Evolutionary conservation across 345 rosid genomes (phyloP), one percentile per base, ranked within the genome.

Genomic region (Adansonia digitata): DNA sequence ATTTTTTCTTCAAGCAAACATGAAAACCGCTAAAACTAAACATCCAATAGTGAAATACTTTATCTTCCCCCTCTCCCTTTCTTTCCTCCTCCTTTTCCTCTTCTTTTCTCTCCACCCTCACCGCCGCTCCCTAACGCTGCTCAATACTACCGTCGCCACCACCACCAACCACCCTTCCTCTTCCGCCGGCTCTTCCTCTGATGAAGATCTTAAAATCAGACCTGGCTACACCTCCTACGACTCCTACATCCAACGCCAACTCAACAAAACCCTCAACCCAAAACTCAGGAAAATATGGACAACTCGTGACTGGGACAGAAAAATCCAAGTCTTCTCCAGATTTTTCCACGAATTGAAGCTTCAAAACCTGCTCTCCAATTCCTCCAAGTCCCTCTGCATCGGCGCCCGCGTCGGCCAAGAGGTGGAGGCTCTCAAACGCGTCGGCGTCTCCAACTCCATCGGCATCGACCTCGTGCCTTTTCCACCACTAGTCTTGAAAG

Each of bases 341-440:
- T 94, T 92, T 82, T 94, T 94, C 75, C 35, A 73, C 2, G 72
- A 69, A 40, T 75, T 91, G 22, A 85, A 81, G 18, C 76, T 52
- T 5, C 45, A 71, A 1, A 71, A 65, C 26, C 84, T 91, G 59
- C 81, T 94, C 42, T 79, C 80, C 2, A 89, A 90, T 76, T 45
- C 77, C 18, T 94, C 94, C 0, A 91, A 84, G 42, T 79, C 97
- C 22, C 85, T 94, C 59, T 90, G 88, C 74, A 84, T 94, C 78
- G 98, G 98, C 0, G 98, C 98, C 0, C 83, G 98, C 0, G 93
- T 92, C n/a, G 98, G 98, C 0, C 98, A 94, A 76, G 97, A 94
- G 78, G 98, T 94, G 10, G 94, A 85, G 77, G 97, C 98, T n/a
- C 69, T 92, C 72, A 81, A 75, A 42, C 82, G 79, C 22, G 72